These are phyloP conservation scores for Eucalyptus regnans DNA, from an alignment of 345 rosid species.

Conservation along the genomic window DNA sequence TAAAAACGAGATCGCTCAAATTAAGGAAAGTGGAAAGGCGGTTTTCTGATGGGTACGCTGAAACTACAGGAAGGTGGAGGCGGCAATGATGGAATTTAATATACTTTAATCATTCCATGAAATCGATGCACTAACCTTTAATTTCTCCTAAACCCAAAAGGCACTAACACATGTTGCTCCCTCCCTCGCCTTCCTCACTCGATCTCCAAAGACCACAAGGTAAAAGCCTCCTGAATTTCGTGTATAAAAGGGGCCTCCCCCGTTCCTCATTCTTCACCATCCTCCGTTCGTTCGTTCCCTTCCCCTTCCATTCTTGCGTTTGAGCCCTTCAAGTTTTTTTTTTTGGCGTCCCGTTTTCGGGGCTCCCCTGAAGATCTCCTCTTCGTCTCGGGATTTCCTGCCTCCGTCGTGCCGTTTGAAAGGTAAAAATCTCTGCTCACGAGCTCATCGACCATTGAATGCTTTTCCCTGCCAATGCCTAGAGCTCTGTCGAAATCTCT, in stretches of 20 bases:
- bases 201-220: neutral
- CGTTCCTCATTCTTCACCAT: neutral
- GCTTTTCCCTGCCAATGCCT: neutral
- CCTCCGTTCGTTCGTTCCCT: neutral
- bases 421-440: neutral
- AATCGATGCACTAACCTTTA: too few relatives aligned
- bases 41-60: conserved; percentile 13
- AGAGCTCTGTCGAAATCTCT: accelerated
- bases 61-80: conserved; percentile 23
- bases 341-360: neutral
- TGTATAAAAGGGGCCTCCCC: neutral
- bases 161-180: neutral
- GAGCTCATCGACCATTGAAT: neutral
- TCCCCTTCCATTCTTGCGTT: neutral
- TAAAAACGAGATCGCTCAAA: neutral
- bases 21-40: neutral
- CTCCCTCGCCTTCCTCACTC: neutral
- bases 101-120: neutral
- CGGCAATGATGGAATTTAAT: neutral
- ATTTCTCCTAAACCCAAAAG: neutral
- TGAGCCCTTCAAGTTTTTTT: accelerated
- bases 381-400: neutral
- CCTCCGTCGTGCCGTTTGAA: neutral
- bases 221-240: neutral
- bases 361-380: neutral